Base-by-base conservation (phyloP, 108 stramenopile species). In the Cyclostephanos invisitatus region DNA sequence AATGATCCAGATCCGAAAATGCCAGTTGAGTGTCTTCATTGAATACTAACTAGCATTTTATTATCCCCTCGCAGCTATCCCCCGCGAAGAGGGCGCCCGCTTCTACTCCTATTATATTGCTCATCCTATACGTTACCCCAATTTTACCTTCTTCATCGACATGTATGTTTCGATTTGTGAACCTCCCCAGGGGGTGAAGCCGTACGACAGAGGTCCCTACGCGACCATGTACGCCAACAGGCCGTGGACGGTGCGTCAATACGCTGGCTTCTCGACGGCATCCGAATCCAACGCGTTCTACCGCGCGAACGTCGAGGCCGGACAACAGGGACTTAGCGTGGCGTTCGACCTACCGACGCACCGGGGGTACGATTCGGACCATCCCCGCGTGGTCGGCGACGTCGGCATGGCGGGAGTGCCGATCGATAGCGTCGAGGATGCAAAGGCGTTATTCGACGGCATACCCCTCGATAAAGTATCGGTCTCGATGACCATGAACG, bases 391-490 rank as follows among this genome's bases (percentile, higher is more conserved):
- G 2, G 80, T 86, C 24, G 98, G 98, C 17, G 98, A 99, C 72
- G 98, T 99, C 1, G 98, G 98, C 35, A 98, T 99, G 97, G 98
- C 98, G 8, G 98, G 98, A 7, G 98, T 99, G n/a, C 83, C 96
- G 49, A 91, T 99, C 40, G 96, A 97, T 78, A 84, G 91, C 0
- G 82, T 99, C 14, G 86, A 96, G 55, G 98, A 99, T 78, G 96
- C 97, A 95, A 96, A 98, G 75, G 84, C 96, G 42, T 84, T 99
- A 8, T 99, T 99, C 79, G 93, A 96, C 69, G 94, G 91, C 49
- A 99, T 99, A 59, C 96, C 96, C 24, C 85, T 99, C 44, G 97
- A 94, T 72, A 81, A 96, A 37, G 89, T 97, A 64, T 89, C 86
- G 36, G 97, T 99, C n/a, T 90, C 88, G 37, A 98, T 99, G 90